Evolutionary conservation across 805 yeast species (phyloP).

Genomic region (Ogataea haglerorum): DNA sequence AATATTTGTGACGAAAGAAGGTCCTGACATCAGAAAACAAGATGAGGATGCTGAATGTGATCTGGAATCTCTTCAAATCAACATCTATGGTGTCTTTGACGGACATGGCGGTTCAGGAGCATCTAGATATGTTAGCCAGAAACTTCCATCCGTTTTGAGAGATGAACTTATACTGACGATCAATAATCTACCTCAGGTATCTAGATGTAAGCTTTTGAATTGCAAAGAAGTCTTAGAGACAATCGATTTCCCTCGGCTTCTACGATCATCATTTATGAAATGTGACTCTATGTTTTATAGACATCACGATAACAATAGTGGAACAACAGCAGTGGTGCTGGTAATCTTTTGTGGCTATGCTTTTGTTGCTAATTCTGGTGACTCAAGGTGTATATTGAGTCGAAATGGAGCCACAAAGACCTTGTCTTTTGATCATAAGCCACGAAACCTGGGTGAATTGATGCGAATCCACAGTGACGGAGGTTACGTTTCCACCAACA

Average conservation of each 20-base stretch:
- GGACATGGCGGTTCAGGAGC: conserved; percentile 77
- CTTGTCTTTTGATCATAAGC: conserved; percentile 65
- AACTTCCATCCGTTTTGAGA: conserved; percentile 30
- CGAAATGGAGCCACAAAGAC: conserved; percentile 52
- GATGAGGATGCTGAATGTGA: neutral
- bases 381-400: conserved; percentile 63
- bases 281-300: conserved; percentile 44
- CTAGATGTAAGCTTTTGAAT: conserved; percentile 12
- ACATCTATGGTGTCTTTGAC: conserved; percentile 71
- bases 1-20: conserved; percentile 20
- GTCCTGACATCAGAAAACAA: neutral
- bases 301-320: conserved; percentile 39
- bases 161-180: conserved; percentile 17
- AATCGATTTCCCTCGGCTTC: conserved; percentile 27
- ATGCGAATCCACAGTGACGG: conserved; percentile 57
- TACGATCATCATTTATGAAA: conserved; percentile 43
- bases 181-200: conserved; percentile 16
- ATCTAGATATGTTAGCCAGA: conserved; percentile 49
- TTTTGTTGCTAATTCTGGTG: conserved; percentile 72
- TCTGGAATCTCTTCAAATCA: conserved; percentile 18
- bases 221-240: conserved; percentile 17
- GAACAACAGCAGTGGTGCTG: conserved; percentile 51
- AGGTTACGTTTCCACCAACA: conserved; percentile 56
- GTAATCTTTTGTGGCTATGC: conserved; percentile 41
- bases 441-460: conserved; percentile 54